Evolutionary conservation across 2,329 filamentous ascomycete genomes (phyloP), one percentile per base, ranked within the genome.

Genomic region (Aureobasidium sp.): DNA sequence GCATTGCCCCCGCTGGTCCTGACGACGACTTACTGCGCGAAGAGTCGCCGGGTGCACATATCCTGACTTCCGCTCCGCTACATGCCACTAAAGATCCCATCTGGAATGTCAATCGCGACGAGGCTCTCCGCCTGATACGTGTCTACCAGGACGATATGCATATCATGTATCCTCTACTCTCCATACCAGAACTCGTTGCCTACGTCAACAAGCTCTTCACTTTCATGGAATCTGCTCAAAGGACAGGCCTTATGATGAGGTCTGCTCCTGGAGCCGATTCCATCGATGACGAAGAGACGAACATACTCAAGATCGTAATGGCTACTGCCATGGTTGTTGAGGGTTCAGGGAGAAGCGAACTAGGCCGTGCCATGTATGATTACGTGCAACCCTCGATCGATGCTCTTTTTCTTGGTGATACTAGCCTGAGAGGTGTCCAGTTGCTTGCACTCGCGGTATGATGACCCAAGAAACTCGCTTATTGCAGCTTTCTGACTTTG

Each of bases 61-160:
- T n/a, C 14, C 21, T 59, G 8, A 73, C 77, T 3, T 30, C 59
- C 3, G 34, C 34, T 25, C 64, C 71, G 27, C 65, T 77, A 29
- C 79, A 80, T 69, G 75, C 70, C 2, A 76, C 77, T 64, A 80
- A 86, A 68, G 93, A 97, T 70, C 91, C 91, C 0, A 82, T 97
- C 32, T 92, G 91, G 84, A 81, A 85, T 8, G 83, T 95, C 53
- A 83, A 83, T 59, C 86, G 87, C 68, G 85, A 91, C 39, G 91
- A 97, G 70, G 90, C 94, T 68, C 73, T 93, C 25, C 84, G 90
- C 1, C 76, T 97, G 14, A 90, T 90, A 66, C 81, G 84, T 14
- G 78, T 95, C 0, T 93, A 94, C 70, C 89, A 96, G 66, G 91
- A 97, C 68, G 92, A 97, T 71, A 87, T 95, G 68, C 90, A 90